phyloP scores from a whole-genome alignment of 257 asterid genomes.

The Verbena officinalis region DNA sequence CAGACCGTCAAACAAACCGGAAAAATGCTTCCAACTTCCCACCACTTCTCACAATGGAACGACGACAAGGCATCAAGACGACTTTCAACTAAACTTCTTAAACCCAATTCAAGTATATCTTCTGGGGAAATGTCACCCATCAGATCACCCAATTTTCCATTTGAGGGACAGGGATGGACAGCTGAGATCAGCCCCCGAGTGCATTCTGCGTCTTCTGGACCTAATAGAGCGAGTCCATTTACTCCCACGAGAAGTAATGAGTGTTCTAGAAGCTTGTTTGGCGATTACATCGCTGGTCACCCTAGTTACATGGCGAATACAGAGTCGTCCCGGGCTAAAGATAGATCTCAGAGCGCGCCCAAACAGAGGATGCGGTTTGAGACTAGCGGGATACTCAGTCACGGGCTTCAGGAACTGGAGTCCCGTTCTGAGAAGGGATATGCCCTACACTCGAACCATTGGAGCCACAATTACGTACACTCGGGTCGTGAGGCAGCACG shows the following conservation, averaged over 20 bases:
- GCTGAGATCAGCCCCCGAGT: slow-evolving; percentile 60
- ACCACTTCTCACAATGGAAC: slow-evolving; percentile 28
- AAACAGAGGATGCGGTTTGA: slow-evolving; percentile 73
- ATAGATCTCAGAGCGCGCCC: slow-evolving; percentile 85
- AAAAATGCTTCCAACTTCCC: slow-evolving; percentile 17
- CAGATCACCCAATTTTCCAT: slow-evolving; percentile 41
- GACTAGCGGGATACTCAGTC: slow-evolving; percentile 35
- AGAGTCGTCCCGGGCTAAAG: slow-evolving; percentile 75
- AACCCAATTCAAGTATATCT: slow-evolving; percentile 64
- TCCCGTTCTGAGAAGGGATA: slow-evolving; percentile 61
- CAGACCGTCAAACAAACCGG: slow-evolving; percentile 35
- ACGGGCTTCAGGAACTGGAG: slow-evolving; percentile 51
- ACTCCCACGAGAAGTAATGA: slow-evolving; percentile 57
- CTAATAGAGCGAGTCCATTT: slow-evolving; percentile 47
- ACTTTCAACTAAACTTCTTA: slow-evolving; percentile 41
- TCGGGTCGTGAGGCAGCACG: slow-evolving; percentile 29
- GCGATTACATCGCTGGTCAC: slow-evolving; percentile 47
- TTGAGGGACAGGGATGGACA: slow-evolving; percentile 44
- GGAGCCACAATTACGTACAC: slow-evolving; percentile 29
- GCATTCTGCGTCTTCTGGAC: slow-evolving; percentile 55
- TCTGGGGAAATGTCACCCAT: slow-evolving; percentile 66
- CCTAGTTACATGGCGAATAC: slow-evolving; percentile 86
- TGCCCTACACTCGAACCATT: slow-evolving; percentile 33
- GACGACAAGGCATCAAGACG: slow-evolving; percentile 45
- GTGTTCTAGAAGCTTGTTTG: slow-evolving; percentile 58